These are phyloP conservation scores for Pseudoscleropodium purum DNA, from an alignment of 225 moss, liverwort and hornwort genomes.

Conservation along the genomic window DNA sequence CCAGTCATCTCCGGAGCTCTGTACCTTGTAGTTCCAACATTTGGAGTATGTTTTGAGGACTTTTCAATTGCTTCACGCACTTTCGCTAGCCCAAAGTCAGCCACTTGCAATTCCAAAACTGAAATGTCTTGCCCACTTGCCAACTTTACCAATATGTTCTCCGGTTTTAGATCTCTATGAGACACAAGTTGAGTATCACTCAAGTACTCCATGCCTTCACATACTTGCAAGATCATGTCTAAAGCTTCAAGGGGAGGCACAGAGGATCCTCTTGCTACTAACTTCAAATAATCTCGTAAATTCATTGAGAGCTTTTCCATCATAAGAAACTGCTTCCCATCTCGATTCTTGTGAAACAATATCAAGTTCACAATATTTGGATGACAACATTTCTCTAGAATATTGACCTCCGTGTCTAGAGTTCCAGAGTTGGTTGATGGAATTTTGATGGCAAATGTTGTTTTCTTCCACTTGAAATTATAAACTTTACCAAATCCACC, in stretches of 20 bases:
- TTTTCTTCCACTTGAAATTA: neutral
- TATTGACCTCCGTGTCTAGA: neutral
- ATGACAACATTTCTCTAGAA: neutral
- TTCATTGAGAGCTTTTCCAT: neutral
- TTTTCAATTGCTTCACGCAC: neutral
- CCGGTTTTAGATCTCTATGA: neutral
- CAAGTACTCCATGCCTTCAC: neutral
- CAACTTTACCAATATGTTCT: neutral
- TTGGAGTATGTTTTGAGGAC: neutral
- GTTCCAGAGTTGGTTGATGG: rapidly evolving
- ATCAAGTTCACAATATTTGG: neutral
- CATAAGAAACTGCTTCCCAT: neutral
- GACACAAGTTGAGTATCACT: neutral
- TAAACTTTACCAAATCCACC: neutral
- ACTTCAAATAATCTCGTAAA: neutral
- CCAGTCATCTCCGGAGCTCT: neutral
- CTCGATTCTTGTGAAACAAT: neutral
- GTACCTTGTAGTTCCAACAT: neutral
- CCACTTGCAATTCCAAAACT: neutral
- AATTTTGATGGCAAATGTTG: neutral
- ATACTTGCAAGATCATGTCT: neutral
- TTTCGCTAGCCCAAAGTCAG: neutral
- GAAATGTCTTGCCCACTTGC: neutral
- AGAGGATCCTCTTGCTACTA: neutral
- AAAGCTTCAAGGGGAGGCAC: neutral